These are phyloP conservation scores for Linnemannia elongata DNA, from an alignment of 192 early-diverging fungal species.

Conservation along the genomic window DNA sequence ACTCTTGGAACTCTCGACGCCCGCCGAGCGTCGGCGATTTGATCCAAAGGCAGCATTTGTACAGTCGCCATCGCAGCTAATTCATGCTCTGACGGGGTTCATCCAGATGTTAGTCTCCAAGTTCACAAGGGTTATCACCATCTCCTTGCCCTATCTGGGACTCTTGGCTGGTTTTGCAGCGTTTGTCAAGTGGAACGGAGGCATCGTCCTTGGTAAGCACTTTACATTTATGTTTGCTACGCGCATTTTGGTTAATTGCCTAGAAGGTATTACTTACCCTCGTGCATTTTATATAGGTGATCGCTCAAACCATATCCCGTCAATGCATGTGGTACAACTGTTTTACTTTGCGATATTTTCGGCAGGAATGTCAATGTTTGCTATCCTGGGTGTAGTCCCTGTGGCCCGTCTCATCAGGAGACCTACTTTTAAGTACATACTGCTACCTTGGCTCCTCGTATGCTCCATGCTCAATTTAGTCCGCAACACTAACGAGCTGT, in stretches of 20 bases:
- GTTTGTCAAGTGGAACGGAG: conserved; percentile 84
- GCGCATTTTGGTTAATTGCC: not conserved
- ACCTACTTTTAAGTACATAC: conserved; percentile 14
- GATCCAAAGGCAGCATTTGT: conserved; percentile 44
- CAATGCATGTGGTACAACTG: conserved; percentile 85
- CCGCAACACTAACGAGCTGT: not conserved
- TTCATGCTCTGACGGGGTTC: conserved; percentile 35
- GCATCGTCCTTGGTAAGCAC: conserved; percentile 83
- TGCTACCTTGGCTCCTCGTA: too few relatives aligned
- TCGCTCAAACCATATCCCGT: conserved; percentile 83
- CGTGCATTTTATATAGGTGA: conserved; percentile 70
- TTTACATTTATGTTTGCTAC: not conserved
- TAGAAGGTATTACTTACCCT: not conserved
- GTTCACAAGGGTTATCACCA: conserved; percentile 11
- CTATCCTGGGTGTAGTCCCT: conserved; percentile 55
- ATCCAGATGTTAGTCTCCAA: conserved; percentile 26
- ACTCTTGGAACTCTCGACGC: conserved; percentile 43
- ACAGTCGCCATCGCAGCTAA: conserved; percentile 14
- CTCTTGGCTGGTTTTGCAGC: conserved; percentile 65
- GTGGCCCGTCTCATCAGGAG: conserved; percentile 38
- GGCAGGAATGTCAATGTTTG: conserved; percentile 62
- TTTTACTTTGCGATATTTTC: conserved; percentile 86
- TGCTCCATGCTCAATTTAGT: not conserved
- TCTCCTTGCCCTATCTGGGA: conserved; percentile 67
- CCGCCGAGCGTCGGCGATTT: conserved; percentile 32